These are phyloP conservation scores for Penicillium sp. DNA, from an alignment of 2,329 filamentous ascomycete genomes.

Conservation along the genomic window DNA sequence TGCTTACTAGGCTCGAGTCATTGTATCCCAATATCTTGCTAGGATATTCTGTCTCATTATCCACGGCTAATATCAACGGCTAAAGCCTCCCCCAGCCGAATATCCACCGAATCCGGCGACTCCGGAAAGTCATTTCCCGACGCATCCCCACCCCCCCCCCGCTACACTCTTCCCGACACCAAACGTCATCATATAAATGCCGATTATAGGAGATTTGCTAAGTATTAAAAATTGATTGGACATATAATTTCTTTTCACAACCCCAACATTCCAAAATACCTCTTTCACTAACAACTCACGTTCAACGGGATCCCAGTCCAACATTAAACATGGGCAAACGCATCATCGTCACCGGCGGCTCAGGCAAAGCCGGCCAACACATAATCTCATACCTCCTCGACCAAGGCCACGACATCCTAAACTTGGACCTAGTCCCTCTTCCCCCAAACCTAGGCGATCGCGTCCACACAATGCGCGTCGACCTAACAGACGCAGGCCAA, in stretches of 20 bases:
- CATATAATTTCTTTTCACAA: not conserved
- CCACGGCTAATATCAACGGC: not conserved
- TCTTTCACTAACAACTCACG: not conserved
- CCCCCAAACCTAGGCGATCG: conserved; percentile 34
- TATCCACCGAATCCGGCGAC: not conserved
- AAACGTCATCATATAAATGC: not conserved
- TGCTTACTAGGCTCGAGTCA: no score
- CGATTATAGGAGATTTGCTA: not conserved
- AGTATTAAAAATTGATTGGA: not conserved
- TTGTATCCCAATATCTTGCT: no score
- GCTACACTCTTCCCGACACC: not conserved
- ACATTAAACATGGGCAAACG: conserved; percentile 33
- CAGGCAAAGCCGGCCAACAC: conserved; percentile 57
- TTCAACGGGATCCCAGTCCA: not conserved
- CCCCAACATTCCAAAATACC: not conserved
- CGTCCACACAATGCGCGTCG: conserved; percentile 57
- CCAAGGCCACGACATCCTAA: conserved; percentile 54
- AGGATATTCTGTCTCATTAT: not conserved
- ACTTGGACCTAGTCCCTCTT: conserved; percentile 55
- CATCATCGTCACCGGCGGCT: conserved; percentile 57
- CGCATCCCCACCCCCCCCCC: not conserved
- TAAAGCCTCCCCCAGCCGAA: not conserved
- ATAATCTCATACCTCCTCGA: conserved; percentile 55
- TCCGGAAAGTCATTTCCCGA: not conserved
- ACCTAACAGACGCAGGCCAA: conserved; percentile 57